Evolutionary conservation across 2,329 filamentous ascomycete genomes (phyloP), one percentile per base, ranked within the genome.

Genomic region (Tricladium varicosporioides): DNA sequence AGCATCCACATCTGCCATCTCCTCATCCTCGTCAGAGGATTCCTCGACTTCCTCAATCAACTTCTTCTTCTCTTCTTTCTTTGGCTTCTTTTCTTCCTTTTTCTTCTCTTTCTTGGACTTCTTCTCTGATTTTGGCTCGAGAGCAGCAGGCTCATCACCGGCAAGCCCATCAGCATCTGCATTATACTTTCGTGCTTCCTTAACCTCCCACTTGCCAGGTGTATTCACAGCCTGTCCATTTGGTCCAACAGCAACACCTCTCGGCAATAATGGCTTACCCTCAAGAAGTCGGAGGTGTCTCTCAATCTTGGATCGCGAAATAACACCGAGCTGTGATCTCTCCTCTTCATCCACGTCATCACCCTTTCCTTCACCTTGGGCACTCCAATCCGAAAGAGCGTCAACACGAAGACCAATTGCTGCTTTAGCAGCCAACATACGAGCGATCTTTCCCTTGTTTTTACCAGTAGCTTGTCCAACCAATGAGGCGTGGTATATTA

Each of bases 391-490:
- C 53, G 87, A 86, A 46, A 95, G 82, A 27, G 94, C 91, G 74
- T 99, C 94, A 50, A 96, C 89, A 76, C 94, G 92, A 49, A 97
- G 81, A 80, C 92, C 92, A 51, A 99, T 84, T 22, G 94, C 91
- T 48, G 93, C 87, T 81, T 97, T 97, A 66, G 93, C 89, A 49
- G 94, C 89, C 60, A 99, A 83, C 80, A 96, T 92, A 82, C 94
- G 91, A 44, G 94, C 94, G 71, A 99, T 96, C 82, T 99, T 99
- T 69, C 94, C 94, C 87, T 99, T 99, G 81, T 97, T 97, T 80
- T 91, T 93, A 69, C 94, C 94, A 16, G 91, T 96, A 31, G 94
- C 94, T 78, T 99, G 94, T 46, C 94, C 95, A 64, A 99, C 95
- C 47, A 99, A 84, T 27, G 91, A 94, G 49, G 90, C 89, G 75